phyloP scores from a whole-genome alignment of 768 basidiomycete genomes.

The Pisolithus albus region DNA sequence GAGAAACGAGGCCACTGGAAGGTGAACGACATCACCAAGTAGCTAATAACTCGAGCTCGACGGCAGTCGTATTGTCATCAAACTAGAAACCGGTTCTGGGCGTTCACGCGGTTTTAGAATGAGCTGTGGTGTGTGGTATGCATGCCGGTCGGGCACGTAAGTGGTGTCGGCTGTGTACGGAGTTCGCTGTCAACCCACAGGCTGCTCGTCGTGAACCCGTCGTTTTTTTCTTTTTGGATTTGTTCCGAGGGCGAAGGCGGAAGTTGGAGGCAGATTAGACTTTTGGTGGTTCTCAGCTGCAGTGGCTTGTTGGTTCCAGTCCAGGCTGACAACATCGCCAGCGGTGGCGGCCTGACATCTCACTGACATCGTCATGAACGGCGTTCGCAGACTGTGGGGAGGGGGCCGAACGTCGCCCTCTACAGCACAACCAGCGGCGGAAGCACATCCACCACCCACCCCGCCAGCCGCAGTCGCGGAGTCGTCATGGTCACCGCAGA shows the following conservation, averaged over 20 bases:
- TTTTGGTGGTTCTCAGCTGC: neutral
- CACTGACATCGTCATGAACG: constrained; percentile 45
- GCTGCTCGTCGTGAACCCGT: too few species aligned
- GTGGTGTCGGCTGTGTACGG: neutral
- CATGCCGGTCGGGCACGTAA: neutral
- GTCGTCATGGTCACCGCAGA: constrained; percentile 42
- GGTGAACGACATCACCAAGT: constrained; percentile 64
- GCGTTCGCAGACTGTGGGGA: constrained; percentile 59
- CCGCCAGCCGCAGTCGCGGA: constrained; percentile 25
- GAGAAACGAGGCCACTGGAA: constrained; percentile 98
- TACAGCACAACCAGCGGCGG: constrained; percentile 21
- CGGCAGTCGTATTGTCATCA: too few species aligned
- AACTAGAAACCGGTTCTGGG: too few species aligned
- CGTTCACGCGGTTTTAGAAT: too few species aligned
- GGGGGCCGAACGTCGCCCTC: constrained; percentile 31
- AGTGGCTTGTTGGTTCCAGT: neutral
- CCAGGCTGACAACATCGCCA: constrained; percentile 2
- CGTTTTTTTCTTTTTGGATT: neutral
- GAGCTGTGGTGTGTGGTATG: too few species aligned
- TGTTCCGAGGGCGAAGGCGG: neutral
- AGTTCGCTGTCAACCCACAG: too few species aligned
- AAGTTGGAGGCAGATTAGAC: neutral
- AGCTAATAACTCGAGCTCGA: neutral
- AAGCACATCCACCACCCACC: constrained; percentile 12
- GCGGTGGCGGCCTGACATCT: too few species aligned